phyloP scores from a whole-genome alignment of 768 basidiomycete genomes.

The Leccinum fibrillosum region DNA sequence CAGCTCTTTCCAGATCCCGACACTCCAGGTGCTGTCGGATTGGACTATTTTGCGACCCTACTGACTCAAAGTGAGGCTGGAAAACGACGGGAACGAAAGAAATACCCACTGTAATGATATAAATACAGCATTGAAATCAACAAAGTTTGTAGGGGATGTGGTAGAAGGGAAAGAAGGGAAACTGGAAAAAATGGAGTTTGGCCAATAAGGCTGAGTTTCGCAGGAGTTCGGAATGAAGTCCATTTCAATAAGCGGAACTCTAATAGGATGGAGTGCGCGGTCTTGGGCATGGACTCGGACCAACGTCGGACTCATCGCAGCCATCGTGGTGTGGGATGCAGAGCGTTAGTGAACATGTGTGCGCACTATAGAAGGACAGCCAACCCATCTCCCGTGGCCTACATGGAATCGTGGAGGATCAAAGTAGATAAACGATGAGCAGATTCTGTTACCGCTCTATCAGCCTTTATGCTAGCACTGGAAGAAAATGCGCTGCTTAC shows the following conservation, averaged over 20 bases:
- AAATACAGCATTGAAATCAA: conserved; percentile 88
- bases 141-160: conserved; percentile 77
- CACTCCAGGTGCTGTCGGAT: conserved; percentile 61
- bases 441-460: conserved; percentile 26
- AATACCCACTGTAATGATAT: conserved; percentile 75
- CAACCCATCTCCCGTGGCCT: conserved; percentile 39
- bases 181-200: conserved; percentile 39
- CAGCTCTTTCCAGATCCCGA: conserved; percentile 74
- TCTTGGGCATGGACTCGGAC: no score
- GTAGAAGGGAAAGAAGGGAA: conserved; percentile 67
- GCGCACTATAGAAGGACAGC: conserved; percentile 18
- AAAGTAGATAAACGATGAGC: conserved; percentile 41
- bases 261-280: no score
- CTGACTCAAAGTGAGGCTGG: conserved; percentile 6
- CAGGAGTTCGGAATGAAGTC: no score
- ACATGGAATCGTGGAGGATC: conserved; percentile 36
- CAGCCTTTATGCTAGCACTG: not conserved
- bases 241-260: no score
- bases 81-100: conserved; percentile 1
- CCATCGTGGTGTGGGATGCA: no score
- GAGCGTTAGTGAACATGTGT: no score
- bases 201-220: no score
- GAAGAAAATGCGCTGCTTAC: not conserved
- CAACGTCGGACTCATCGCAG: no score
- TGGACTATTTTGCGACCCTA: conserved; percentile 75